These are phyloP conservation scores for Akanthomyces lecanii DNA, from an alignment of 2,329 filamentous ascomycete species.

Conservation along the genomic window DNA sequence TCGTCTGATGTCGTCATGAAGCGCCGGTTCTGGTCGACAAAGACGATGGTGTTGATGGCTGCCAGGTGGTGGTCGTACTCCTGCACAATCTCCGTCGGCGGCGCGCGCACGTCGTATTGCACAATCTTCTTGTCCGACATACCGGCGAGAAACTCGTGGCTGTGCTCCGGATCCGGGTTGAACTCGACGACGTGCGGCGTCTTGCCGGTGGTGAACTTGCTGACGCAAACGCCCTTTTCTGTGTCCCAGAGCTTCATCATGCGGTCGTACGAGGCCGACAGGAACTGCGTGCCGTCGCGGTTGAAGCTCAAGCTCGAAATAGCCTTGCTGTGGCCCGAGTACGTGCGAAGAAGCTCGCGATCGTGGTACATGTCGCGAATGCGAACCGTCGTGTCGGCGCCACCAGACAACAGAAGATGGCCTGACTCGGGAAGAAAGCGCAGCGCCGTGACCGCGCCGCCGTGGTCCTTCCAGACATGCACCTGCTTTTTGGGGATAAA, in stretches of 20 bases:
- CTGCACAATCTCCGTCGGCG: constrained; percentile 72
- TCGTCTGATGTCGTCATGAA: constrained; percentile 99
- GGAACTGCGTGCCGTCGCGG: constrained; percentile 73
- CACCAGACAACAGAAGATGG: constrained; percentile 83
- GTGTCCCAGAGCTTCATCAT: constrained; percentile 99
- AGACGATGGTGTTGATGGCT: constrained; percentile 96
- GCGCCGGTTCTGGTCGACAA: constrained; percentile 87
- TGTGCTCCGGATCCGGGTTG: constrained; percentile 72
- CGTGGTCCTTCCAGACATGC: constrained; percentile 81
- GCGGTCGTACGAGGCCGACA: constrained; percentile 89
- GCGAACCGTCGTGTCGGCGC: constrained; percentile 85
- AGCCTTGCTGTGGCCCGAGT: constrained; percentile 82
- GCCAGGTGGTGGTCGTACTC: constrained; percentile 98
- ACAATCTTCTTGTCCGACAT: constrained; percentile 99
- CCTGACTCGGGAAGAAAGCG: constrained; percentile 87
- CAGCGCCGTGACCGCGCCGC: constrained; percentile 80
- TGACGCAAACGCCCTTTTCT: constrained; percentile 84
- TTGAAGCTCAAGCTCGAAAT: constrained; percentile 90
- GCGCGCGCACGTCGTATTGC: constrained; percentile 83
- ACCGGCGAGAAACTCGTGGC: constrained; percentile 88
- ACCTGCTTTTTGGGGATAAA: constrained; percentile 93
- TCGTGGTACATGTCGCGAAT: constrained; percentile 94
- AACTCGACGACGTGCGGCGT: constrained; percentile 93
- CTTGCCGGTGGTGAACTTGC: constrained; percentile 87
- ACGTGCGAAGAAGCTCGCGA: constrained; percentile 84